Evolutionary conservation across 2,329 filamentous ascomycete species (phyloP).

Genomic region (Colletotrichum somersetense): DNA sequence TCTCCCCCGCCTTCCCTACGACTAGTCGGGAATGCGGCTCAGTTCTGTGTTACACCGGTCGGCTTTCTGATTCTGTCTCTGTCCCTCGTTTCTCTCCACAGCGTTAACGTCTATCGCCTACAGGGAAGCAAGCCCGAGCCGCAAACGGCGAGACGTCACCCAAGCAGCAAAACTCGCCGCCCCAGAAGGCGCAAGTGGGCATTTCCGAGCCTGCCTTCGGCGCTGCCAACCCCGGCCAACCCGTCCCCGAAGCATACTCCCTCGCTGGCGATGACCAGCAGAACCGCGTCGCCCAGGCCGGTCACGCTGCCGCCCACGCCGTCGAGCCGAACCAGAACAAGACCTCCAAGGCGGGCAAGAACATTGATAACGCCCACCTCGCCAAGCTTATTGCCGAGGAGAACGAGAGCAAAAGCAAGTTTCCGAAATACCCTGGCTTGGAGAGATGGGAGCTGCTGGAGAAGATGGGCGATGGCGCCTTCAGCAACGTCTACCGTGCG

Average conservation of each 20-base stretch:
- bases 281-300: constrained; percentile 77
- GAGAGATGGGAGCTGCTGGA: constrained; percentile 89
- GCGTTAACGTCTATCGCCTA: constrained; percentile 3
- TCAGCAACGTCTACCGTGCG: constrained; percentile 98
- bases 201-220: constrained; percentile 63
- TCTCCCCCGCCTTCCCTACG: background rate
- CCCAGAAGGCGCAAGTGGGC: constrained; percentile 65
- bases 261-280: constrained; percentile 70
- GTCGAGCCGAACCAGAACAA: constrained; percentile 71
- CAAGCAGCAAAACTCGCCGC: constrained; percentile 64
- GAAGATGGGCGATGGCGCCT: constrained; percentile 99
- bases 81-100: constrained; percentile 1
- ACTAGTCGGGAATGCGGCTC: accelerated
- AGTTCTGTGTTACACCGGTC: too few species aligned
- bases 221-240: constrained; percentile 53
- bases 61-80: constrained; percentile 42
- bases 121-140: constrained; percentile 88
- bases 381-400: constrained; percentile 93
- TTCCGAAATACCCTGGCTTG: constrained; percentile 84
- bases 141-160: constrained; percentile 67
- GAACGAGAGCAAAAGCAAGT: constrained; percentile 84
- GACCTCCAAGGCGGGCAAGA: constrained; percentile 46
- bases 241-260: constrained; percentile 72
- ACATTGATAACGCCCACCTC: constrained; percentile 75
- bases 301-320: constrained; percentile 72